phyloP scores from a whole-genome alignment of 768 basidiomycete species.

The Amanita molliuscula region DNA sequence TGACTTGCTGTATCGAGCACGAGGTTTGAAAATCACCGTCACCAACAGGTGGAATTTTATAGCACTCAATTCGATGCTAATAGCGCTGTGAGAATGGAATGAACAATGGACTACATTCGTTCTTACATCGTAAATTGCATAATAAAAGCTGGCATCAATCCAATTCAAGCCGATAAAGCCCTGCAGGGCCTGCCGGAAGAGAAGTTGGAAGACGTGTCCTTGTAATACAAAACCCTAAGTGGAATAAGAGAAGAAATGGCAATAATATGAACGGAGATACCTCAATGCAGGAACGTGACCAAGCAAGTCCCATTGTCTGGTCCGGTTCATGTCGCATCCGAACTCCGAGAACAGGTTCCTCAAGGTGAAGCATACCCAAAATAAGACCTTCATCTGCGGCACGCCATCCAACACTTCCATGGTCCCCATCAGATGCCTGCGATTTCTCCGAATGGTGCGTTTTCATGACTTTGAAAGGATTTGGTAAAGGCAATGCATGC shows the following conservation, averaged over 20 bases:
- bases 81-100: constrained; percentile 1
- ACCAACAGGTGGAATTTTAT: constrained; percentile 23
- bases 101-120: neutral
- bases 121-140: constrained; percentile 28
- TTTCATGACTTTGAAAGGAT: constrained; percentile 50
- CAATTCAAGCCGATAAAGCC: constrained; percentile 24
- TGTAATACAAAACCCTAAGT: constrained; percentile 29
- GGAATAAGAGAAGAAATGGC: neutral
- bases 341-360: constrained; percentile 17
- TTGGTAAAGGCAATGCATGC: constrained; percentile 36
- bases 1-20: neutral
- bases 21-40: constrained; percentile 10
- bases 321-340: constrained; percentile 7
- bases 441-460: constrained; percentile 40
- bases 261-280: constrained; percentile 18
- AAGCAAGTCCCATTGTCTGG: constrained; percentile 25
- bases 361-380: constrained; percentile 21
- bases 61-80: constrained; percentile 31
- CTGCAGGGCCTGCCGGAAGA: constrained; percentile 18
- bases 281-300: constrained; percentile 33
- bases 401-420: neutral
- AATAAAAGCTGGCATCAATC: constrained; percentile 28
- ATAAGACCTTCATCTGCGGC: constrained; percentile 21
- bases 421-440: constrained; percentile 10
- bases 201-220: constrained; percentile 15